Conservation (phyloP, 441 rosid genomes). For the Erodium texanum region DNA sequence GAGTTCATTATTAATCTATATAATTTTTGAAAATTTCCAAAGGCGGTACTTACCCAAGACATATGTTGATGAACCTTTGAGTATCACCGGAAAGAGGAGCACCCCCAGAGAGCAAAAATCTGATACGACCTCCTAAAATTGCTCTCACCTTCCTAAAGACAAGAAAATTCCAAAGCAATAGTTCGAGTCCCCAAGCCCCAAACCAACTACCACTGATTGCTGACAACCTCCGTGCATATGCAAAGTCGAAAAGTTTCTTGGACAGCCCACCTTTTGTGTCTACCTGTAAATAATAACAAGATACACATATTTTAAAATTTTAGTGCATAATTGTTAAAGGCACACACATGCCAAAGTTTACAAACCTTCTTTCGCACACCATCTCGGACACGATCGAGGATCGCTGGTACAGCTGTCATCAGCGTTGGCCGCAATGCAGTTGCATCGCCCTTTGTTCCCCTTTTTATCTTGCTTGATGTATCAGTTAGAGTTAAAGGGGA, state of each 20-base stretch:
- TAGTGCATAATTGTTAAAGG: neutral
- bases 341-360: slow-evolving; percentile 1
- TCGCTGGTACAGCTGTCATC: slow-evolving; percentile 98
- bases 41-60: slow-evolving; percentile 68
- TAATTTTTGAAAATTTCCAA: neutral
- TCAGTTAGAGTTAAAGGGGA: slow-evolving; percentile 91
- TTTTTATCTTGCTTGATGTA: slow-evolving; percentile 83
- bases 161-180: slow-evolving; percentile 70
- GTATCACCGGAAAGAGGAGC: slow-evolving; percentile 96
- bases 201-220: slow-evolving; percentile 90
- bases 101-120: slow-evolving; percentile 95
- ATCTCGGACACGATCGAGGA: slow-evolving; percentile 94
- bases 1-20: neutral
- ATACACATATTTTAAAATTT: neutral
- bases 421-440: slow-evolving; percentile 68
- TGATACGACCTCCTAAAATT: slow-evolving; percentile 77
- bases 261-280: slow-evolving; percentile 76
- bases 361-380: slow-evolving; percentile 91
- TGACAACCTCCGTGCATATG: slow-evolving; percentile 78
- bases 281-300: slow-evolving; percentile 36
- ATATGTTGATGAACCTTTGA: slow-evolving; percentile 97
- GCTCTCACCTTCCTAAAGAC: slow-evolving; percentile 83
- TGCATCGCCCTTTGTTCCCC: slow-evolving; percentile 88
- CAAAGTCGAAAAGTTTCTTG: slow-evolving; percentile 76
- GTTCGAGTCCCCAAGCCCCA: slow-evolving; percentile 94